Conservation (phyloP, 1,284 basidiomycete genomes). For the Abortiporus biennis region DNA sequence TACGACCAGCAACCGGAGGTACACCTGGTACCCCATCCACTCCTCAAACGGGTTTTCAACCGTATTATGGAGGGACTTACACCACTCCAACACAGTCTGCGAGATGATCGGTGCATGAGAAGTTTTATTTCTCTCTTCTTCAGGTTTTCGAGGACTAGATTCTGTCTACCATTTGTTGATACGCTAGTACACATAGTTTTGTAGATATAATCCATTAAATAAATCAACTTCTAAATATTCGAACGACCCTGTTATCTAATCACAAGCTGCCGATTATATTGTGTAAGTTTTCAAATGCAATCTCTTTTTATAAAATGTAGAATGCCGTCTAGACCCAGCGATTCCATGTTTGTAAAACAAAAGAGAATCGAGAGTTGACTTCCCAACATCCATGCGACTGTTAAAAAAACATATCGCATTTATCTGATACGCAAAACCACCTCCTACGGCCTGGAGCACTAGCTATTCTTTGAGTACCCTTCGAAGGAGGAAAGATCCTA, state of each 20-base stretch:
- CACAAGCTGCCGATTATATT: not conserved
- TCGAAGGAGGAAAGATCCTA: conserved; percentile 37
- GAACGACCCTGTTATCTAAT: not conserved
- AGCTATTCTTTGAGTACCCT: conserved; percentile 20
- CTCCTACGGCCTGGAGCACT: conserved; percentile 33
- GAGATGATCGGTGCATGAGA: not conserved
- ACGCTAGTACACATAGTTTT: not conserved
- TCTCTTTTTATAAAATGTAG: not conserved
- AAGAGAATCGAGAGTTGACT: conserved; percentile 23
- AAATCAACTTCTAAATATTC: not conserved
- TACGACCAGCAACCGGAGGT: not conserved
- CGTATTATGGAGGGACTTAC: not conserved
- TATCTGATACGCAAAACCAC: conserved; percentile 43
- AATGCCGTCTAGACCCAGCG: conserved; percentile 26
- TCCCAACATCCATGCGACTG: conserved; percentile 23
- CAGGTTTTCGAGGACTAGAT: not conserved
- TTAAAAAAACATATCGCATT: conserved; percentile 9
- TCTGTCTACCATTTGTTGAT: too few relatives aligned
- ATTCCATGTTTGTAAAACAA: conserved; percentile 15
- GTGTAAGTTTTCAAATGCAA: too few relatives aligned
- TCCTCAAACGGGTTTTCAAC: not conserved
- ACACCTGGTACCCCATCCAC: conserved; percentile 1
- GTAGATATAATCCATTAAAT: not conserved
- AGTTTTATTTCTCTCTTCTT: conserved; percentile 1
- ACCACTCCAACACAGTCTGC: conserved; percentile 1